Conservation (phyloP, 2,329 filamentous ascomycete species). For the Cytospora mali region DNA sequence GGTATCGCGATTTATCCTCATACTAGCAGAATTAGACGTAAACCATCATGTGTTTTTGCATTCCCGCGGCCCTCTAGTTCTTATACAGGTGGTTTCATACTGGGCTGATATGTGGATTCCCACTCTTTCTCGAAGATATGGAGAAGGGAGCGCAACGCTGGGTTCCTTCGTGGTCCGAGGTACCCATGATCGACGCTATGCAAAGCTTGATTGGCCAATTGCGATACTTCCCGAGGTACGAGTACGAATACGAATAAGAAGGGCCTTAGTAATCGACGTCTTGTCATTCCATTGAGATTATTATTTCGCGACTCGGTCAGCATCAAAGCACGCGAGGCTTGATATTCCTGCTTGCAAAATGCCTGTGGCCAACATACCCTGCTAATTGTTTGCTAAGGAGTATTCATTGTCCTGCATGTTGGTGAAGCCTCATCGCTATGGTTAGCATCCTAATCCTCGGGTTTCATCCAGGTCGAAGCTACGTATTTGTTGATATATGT, state of each 20-base stretch:
- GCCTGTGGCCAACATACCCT: no score
- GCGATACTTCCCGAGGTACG: neutral
- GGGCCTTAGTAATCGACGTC: neutral
- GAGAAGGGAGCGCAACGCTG: neutral
- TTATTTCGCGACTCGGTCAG: neutral
- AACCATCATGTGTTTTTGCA: constrained; percentile 14
- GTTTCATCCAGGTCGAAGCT: no score
- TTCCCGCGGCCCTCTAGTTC: neutral
- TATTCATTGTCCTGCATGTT: no score
- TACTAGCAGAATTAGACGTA: no score
- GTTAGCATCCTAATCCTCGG: neutral
- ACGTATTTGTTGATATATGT: neutral
- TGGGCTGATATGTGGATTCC: constrained; percentile 22
- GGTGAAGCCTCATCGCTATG: no score
- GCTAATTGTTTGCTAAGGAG: no score
- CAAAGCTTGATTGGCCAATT: neutral
- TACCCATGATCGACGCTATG: neutral
- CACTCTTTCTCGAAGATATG: constrained; percentile 19
- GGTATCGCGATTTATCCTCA: neutral
- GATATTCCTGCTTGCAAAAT: neutral
- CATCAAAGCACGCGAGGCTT: neutral
- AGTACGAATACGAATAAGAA: constrained; percentile 13
- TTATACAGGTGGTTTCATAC: constrained; percentile 15
- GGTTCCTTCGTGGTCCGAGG: constrained; percentile 8
- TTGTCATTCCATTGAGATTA: neutral